Percentiles rank a stretch among this genome's conserved stretches.
These are phyloP conservation scores for Sophora flavescens DNA, from an alignment of 306 rosid genomes.

Conservation along the genomic window DNA sequence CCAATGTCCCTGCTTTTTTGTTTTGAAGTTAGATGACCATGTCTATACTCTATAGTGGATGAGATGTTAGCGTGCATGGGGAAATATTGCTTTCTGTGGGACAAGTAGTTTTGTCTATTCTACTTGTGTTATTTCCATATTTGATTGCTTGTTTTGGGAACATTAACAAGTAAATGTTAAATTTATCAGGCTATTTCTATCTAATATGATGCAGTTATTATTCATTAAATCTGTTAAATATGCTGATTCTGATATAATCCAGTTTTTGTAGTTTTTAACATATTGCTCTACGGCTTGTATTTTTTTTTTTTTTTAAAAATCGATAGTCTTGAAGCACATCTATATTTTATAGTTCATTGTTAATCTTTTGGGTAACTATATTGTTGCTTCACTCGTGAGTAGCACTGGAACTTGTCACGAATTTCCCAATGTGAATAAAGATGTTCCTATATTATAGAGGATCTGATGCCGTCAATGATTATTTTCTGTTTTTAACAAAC, in stretches of 20 bases:
- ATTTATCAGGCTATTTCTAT: not conserved
- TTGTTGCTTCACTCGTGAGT: not conserved
- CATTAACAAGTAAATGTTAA: not conserved
- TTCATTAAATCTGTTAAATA: constrained; percentile 7
- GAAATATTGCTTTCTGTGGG: not conserved
- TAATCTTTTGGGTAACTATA: constrained; percentile 5
- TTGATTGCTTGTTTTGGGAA: constrained; percentile 25
- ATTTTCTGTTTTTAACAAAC: not conserved
- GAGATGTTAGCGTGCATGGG: not conserved
- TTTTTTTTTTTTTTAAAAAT: not conserved
- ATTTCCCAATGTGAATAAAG: not conserved
- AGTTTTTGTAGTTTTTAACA: not conserved
- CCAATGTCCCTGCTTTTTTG: not conserved
- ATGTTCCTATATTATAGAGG: not conserved
- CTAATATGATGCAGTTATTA: constrained; percentile 15
- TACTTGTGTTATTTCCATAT: constrained; percentile 11
- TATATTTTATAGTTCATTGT: not conserved
- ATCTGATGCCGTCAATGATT: not conserved
- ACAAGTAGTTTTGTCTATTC: constrained; percentile 3
- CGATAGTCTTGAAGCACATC: constrained; percentile 5
- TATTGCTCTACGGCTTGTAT: not conserved
- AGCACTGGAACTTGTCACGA: not conserved
- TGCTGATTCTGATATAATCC: constrained; percentile 8
- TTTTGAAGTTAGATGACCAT: not conserved
- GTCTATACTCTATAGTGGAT: not conserved